Evolutionary conservation across 2,329 filamentous ascomycete species (phyloP).

Genomic region (Aspergillus unguis): DNA sequence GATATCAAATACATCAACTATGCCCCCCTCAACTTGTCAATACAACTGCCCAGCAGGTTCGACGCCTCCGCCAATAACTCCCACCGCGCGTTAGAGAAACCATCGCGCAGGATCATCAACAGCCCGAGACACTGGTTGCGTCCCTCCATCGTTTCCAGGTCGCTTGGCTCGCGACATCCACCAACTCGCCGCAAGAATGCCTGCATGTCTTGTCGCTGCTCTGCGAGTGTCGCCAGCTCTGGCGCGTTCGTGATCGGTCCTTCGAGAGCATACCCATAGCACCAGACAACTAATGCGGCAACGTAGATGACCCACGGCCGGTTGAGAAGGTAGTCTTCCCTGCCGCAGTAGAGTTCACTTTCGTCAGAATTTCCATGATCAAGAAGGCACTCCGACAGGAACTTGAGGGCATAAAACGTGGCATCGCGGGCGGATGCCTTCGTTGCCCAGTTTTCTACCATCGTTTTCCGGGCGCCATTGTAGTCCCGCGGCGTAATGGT

Average conservation of each 20-base stretch:
- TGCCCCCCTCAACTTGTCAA: constrained; percentile 54
- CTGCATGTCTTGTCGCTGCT: constrained; percentile 74
- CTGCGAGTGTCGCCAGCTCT: constrained; percentile 58
- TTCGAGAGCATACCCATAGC: constrained; percentile 86
- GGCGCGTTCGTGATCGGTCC: constrained; percentile 59
- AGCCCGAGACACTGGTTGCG: constrained; percentile 81
- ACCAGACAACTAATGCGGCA: constrained; percentile 88
- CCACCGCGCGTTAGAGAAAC: constrained; percentile 82
- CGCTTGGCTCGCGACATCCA: constrained; percentile 69
- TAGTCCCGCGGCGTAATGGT: constrained; percentile 81
- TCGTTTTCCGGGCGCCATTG: constrained; percentile 71
- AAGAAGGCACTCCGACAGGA: constrained; percentile 74
- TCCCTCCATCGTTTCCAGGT: constrained; percentile 68
- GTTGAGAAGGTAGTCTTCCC: constrained; percentile 86
- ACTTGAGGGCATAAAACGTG: constrained; percentile 86
- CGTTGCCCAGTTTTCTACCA: constrained; percentile 86
- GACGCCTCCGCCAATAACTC: constrained; percentile 87
- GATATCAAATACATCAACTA: neutral
- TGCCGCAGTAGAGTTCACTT: constrained; percentile 64
- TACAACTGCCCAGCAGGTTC: constrained; percentile 75
- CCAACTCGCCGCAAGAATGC: constrained; percentile 71
- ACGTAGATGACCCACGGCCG: constrained; percentile 96
- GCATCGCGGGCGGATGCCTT: constrained; percentile 85
- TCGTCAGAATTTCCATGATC: constrained; percentile 40
- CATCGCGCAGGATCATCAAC: constrained; percentile 74